Conservation (phyloP, 2,329 filamentous ascomycete species). For the Aspergillus ibericus region DNA sequence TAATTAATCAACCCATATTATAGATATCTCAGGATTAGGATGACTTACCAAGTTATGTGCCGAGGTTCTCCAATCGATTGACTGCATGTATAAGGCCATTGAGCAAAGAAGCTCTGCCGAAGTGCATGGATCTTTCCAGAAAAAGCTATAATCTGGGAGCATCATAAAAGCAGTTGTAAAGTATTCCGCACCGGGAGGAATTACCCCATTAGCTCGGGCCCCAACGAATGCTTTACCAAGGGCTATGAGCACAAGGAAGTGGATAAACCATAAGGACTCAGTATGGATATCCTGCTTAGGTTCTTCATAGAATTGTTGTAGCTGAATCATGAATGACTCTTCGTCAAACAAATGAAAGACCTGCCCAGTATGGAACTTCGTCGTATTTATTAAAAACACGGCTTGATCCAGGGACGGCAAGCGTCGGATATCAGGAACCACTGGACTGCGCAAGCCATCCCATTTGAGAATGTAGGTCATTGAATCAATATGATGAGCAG, state of each 20-base stretch:
- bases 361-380: constrained; percentile 7
- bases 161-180: constrained; percentile 6
- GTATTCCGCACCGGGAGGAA: constrained; percentile 1
- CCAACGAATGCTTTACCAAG: constrained; percentile 8
- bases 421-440: constrained; percentile 1
- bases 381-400: constrained; percentile 5
- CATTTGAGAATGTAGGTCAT: constrained; percentile 1
- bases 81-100: constrained; percentile 9
- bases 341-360: constrained; percentile 8
- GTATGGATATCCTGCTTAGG: neutral
- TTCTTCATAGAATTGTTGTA: constrained; percentile 5
- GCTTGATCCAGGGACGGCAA: constrained; percentile 2
- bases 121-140: constrained; percentile 3
- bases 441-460: constrained; percentile 1
- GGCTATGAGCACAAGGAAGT: constrained; percentile 7
- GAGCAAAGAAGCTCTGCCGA: constrained; percentile 8
- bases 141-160: constrained; percentile 5
- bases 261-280: constrained; percentile 1
- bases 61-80: constrained; percentile 7
- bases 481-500: constrained; percentile 3
- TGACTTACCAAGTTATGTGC: constrained; percentile 5
- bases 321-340: constrained; percentile 3
- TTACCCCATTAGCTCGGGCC: neutral
- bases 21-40: neutral
- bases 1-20: neutral